Percentiles rank a stretch among this genome's conserved stretches.
Conservation (phyloP, 164 flowering plant genomes). For the Vitis riparia region DNA sequence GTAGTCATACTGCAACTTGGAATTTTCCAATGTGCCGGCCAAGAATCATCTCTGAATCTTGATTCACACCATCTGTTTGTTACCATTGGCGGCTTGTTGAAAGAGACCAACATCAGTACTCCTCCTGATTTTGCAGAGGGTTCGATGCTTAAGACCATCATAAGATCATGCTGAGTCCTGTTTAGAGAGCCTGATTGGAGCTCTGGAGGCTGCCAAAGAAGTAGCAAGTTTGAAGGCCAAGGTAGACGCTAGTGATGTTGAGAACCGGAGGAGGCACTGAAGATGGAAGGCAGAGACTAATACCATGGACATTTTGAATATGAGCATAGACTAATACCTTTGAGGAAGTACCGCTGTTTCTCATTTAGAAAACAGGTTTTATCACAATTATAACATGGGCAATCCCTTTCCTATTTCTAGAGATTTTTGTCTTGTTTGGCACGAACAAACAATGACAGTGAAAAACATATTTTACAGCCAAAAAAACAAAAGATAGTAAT, state of each 20-base stretch:
- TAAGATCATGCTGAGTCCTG: conserved; percentile 5
- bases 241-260: background rate
- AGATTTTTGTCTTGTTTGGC: no score
- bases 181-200: conserved; percentile 17
- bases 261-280: no score
- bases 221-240: conserved; percentile 7
- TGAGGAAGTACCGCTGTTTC: no score
- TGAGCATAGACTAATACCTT: no score
- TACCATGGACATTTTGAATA: no score
- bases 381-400: no score
- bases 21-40: conserved; percentile 52
- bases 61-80: conserved; percentile 37
- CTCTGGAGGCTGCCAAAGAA: conserved; percentile 17
- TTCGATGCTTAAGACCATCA: conserved; percentile 32
- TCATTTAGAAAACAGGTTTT: no score
- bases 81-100: conserved; percentile 20
- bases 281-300: background rate
- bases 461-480: no score
- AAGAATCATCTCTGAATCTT: conserved; percentile 41
- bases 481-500: no score
- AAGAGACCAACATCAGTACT: conserved; percentile 29
- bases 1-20: conserved; percentile 44
- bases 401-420: no score
- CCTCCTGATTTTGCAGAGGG: conserved; percentile 48
- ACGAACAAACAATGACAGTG: no score